Base-by-base conservation (phyloP, 2,329 filamentous ascomycete genomes). In the Trichoderma breve region DNA sequence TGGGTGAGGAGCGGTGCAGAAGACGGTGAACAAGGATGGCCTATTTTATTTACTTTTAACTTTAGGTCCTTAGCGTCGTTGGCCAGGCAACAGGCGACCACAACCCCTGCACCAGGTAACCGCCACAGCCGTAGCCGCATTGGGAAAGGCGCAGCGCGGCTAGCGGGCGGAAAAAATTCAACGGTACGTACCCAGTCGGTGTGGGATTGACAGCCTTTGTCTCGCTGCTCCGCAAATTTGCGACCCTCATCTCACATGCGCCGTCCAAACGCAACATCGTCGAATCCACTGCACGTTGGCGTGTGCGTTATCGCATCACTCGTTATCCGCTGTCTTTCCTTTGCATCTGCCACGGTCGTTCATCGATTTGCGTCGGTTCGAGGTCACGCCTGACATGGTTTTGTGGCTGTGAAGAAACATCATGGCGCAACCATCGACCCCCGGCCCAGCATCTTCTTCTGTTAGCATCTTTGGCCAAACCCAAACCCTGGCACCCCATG, bases 371-470 rank as follows among this genome's bases (percentile, higher is more conserved):
- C 60, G 24, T 28, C 26, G 7, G 47, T 24, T 57, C 21, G 15
- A n/a, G 30, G 28, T 15, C 58, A 12, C 51, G 55, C 66, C 47
- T 72, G 66, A 30, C 11, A 72, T 72, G 71, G 60, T 70, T 60
- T 36, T 61, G 21, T 60, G 34, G 28, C 53, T 67, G 66, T 72
- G 66, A 72, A 71, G 73, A 74, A n/a, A 77, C 21, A 66, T 76
- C 78, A 86, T 86, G 84, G 76, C 82, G 78, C 79, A 80, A 81
- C 83, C 81, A 79, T 84, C 85, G 24, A 82, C 83, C 74, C 84
- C 85, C 75, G 81, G 79, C 74, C 82, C 82, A 75, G 75, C 79
- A 73, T 79, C 79, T 75, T 86, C 79, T 76, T 86, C 84, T 77
- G 88, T 87, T 77, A 86, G 85, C 71, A 82, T 82, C 72, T 79